These are phyloP conservation scores for Manihot esculenta DNA, from an alignment of 441 rosid species.

Conservation along the genomic window DNA sequence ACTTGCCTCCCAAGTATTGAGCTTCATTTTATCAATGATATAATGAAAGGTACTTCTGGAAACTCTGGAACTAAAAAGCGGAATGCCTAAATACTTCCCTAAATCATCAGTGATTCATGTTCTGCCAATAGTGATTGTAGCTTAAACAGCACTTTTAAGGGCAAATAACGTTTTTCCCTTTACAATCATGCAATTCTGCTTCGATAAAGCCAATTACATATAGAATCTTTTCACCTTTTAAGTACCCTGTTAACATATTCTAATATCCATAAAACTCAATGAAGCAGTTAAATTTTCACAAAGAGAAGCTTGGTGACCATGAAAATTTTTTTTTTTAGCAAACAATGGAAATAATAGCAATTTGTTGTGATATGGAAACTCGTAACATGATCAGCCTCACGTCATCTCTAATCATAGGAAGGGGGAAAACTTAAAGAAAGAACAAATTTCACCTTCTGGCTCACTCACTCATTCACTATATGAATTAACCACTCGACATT, in stretches of 20 bases:
- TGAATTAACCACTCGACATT: constrained; percentile 44
- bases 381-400: background rate
- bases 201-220: background rate
- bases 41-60: no score
- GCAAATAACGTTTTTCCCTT: background rate
- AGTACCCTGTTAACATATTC: background rate
- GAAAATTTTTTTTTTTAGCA: no score
- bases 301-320: no score
- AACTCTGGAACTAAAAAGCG: no score
- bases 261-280: background rate
- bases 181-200: background rate
- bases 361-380: constrained; percentile 1
- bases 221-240: background rate
- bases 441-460: background rate
- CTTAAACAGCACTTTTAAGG: background rate
- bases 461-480: background rate
- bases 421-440: background rate
- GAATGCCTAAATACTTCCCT: no score
- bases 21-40: no score
- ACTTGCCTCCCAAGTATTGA: no score
- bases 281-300: background rate
- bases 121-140: background rate
- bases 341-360: background rate
- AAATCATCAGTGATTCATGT: background rate
- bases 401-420: background rate